phyloP scores from a whole-genome alignment of 2,329 filamentous ascomycete species.

The Clarireedia sp. region DNA sequence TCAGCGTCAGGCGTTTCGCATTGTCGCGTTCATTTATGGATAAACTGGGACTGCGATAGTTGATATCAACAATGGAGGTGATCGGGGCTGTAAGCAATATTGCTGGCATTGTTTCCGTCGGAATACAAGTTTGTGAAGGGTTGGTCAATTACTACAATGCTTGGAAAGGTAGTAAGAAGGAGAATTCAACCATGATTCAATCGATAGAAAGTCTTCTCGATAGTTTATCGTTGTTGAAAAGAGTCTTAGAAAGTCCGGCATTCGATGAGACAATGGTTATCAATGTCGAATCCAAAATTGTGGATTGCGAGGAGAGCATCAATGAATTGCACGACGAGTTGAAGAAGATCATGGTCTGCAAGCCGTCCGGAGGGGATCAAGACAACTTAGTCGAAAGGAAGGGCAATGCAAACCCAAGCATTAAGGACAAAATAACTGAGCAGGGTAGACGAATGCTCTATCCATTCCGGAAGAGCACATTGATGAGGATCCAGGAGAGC shows the following conservation, averaged over 20 bases:
- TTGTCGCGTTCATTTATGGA: no score
- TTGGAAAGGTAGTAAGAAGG: conserved; percentile 5
- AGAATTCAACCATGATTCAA: conserved; percentile 1
- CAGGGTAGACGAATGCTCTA: conserved; percentile 11
- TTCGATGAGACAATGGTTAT: background rate
- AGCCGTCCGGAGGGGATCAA: background rate
- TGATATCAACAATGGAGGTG: background rate
- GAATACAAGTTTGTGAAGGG: conserved; percentile 5
- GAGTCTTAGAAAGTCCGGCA: background rate
- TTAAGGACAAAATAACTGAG: conserved; percentile 8
- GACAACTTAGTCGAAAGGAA: background rate
- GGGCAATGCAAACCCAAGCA: background rate
- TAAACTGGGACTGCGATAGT: no score
- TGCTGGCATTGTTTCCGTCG: conserved; percentile 5
- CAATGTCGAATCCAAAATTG: background rate
- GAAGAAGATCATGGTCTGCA: conserved; percentile 4
- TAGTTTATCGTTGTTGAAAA: background rate
- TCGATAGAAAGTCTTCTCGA: background rate
- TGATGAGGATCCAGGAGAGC: conserved; percentile 12
- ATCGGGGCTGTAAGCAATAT: conserved; percentile 5
- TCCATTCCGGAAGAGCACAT: conserved; percentile 15
- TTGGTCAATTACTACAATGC: conserved; percentile 6
- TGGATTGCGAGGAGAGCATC: conserved; percentile 6
- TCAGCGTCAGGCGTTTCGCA: no score
- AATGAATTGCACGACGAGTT: conserved; percentile 1